These are phyloP conservation scores for Chrysoporthe puriensis DNA, from an alignment of 2,329 filamentous ascomycete species.

Conservation along the genomic window DNA sequence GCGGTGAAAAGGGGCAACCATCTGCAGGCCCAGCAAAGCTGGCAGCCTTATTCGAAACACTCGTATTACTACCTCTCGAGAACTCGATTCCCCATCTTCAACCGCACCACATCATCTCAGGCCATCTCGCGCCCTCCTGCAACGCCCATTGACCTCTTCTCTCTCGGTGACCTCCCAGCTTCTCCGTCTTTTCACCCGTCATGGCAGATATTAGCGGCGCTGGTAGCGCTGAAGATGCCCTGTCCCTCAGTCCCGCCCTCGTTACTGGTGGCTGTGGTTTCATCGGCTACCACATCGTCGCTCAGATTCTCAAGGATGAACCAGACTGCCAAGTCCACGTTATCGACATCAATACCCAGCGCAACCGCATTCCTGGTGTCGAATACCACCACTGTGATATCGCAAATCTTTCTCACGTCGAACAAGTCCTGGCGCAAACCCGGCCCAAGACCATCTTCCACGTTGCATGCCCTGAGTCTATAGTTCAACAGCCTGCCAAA, in stretches of 20 bases:
- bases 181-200: neutral
- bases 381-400: constrained; percentile 29
- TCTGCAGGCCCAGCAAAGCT: neutral
- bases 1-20: neutral
- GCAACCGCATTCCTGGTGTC: constrained; percentile 24
- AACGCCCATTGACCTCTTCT: neutral
- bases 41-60: neutral
- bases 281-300: constrained; percentile 30
- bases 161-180: neutral
- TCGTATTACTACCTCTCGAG: neutral
- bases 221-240: neutral
- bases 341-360: constrained; percentile 24
- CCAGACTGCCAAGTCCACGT: constrained; percentile 24
- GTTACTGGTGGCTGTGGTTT: constrained; percentile 31
- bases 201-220: neutral
- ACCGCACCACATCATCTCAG: neutral
- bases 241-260: constrained; percentile 25
- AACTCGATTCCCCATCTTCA: neutral
- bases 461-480: constrained; percentile 29
- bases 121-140: neutral
- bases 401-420: constrained; percentile 4
- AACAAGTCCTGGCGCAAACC: constrained; percentile 16
- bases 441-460: constrained; percentile 30
- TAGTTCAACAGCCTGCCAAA: constrained; percentile 24
- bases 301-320: constrained; percentile 22